These are phyloP conservation scores for Capsicum pubescens DNA, from an alignment of 257 asterid species.

Conservation along the genomic window DNA sequence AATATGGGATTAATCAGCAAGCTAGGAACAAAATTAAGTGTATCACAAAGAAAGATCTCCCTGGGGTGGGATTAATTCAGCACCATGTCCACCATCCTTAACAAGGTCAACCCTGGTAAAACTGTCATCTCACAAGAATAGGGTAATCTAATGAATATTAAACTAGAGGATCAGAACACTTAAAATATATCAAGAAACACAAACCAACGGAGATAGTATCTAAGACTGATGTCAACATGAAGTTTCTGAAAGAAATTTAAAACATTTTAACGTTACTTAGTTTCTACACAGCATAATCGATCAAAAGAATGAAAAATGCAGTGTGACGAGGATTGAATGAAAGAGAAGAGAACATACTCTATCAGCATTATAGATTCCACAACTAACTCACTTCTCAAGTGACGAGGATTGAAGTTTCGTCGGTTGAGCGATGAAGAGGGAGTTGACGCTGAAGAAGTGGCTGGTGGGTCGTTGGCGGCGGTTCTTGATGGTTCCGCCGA, in stretches of 20 bases:
- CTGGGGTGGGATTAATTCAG: background rate
- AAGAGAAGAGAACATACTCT: background rate
- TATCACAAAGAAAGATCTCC: conserved; percentile 12
- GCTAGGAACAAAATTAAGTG: background rate
- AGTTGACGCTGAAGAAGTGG: no score
- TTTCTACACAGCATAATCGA: conserved; percentile 16
- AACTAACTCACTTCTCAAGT: no score
- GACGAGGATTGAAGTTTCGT: no score
- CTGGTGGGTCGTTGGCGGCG: no score
- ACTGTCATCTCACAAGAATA: background rate
- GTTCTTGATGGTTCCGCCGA: no score
- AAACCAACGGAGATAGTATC: no score
- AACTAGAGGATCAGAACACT: no score
- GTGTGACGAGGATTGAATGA: background rate
- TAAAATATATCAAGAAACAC: no score
- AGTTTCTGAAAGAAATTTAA: no score
- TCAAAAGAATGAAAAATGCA: background rate
- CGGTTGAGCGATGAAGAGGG: no score
- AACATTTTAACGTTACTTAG: background rate
- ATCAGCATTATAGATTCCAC: background rate
- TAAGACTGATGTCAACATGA: no score
- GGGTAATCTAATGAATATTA: no score
- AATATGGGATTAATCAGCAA: background rate
- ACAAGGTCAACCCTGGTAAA: conserved; percentile 97
- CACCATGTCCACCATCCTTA: conserved; percentile 85